Conservation (phyloP, 768 basidiomycete species). For the Serendipita indica region DNA sequence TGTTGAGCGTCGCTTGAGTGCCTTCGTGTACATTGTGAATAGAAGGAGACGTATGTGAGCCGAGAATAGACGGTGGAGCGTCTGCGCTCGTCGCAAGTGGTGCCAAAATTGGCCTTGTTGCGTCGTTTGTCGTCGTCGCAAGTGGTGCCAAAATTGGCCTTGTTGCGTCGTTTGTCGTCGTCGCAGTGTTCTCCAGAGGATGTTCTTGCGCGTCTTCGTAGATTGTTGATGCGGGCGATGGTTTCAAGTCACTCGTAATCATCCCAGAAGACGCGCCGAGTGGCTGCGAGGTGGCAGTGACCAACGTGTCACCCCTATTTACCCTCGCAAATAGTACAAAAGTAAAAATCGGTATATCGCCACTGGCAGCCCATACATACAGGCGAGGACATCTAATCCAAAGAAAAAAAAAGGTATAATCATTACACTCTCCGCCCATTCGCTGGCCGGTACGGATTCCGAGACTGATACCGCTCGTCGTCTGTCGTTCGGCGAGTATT, state of each 20-base stretch:
- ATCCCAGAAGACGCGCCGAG: background rate
- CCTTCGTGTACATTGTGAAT: background rate
- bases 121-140: too few relatives aligned
- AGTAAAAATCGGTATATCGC: background rate
- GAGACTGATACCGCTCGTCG: too few relatives aligned
- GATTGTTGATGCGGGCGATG: background rate
- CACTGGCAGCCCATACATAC: background rate
- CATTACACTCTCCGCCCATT: background rate
- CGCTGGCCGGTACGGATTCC: background rate
- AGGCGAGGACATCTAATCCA: background rate
- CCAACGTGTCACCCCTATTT: conserved; percentile 63
- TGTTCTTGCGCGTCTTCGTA: background rate
- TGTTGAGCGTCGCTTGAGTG: too few relatives aligned
- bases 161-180: background rate
- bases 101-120: too few relatives aligned
- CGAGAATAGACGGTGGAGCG: too few relatives aligned
- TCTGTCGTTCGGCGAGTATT: too few relatives aligned
- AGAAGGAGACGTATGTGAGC: background rate
- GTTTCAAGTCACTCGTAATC: background rate
- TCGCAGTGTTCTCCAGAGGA: too few relatives aligned
- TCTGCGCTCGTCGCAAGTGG: too few relatives aligned
- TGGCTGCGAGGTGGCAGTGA: conserved; percentile 23
- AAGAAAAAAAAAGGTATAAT: background rate
- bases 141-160: too few relatives aligned
- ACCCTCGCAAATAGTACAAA: conserved; percentile 24